Evolutionary conservation across 2,329 filamentous ascomycete genomes (phyloP), one percentile per base, ranked within the genome.

Genomic region (Colletotrichum sojae): DNA sequence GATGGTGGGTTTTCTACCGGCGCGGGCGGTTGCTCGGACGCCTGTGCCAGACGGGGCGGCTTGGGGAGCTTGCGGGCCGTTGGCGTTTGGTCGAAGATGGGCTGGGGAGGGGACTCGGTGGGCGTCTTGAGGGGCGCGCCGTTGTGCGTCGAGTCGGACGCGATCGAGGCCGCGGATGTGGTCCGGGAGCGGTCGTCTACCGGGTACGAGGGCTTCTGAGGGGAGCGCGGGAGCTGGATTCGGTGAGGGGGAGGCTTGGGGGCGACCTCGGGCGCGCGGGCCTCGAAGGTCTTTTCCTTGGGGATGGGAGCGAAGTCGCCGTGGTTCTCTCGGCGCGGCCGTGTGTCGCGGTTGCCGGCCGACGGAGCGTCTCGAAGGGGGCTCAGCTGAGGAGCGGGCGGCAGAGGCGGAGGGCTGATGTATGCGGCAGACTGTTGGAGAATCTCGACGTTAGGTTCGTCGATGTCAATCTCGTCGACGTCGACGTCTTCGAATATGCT

Each of bases 201-300:
- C 3, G 65, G 69, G 43, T 66, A 51, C 6, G 61, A 52, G 3
- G 54, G 53, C 71, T 78, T 80, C 45, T 75, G 73, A 10, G 79
- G 78, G 4, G 78, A 78, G 55, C 77, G 75, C 18, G 71, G 74
- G 10, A n/a, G 74, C 72, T 1, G 71, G 64, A 55, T 79, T 77
- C 9, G 78, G 75, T 57, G 81, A 75, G 63, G 82, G 76, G 58
- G 79, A 65, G 5, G 79, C 73, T 18, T 78, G 71, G 61, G 81
- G 73, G 69, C 71, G 57, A 57, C 71, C 1, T 73, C 67, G 43
- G 71, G 73, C 6, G 79, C 78, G 0, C 77, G 76, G 1, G 85
- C 73, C 15, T 87, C 84, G 71, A 78, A 80, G 0, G 81, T 82
- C 25, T 83, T 84, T 68, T 88, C 85, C 71, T 88, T 85, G 1